These are phyloP conservation scores for Pseudonitzschia multiseries DNA, from an alignment of 108 stramenopile genomes.

Conservation along the genomic window DNA sequence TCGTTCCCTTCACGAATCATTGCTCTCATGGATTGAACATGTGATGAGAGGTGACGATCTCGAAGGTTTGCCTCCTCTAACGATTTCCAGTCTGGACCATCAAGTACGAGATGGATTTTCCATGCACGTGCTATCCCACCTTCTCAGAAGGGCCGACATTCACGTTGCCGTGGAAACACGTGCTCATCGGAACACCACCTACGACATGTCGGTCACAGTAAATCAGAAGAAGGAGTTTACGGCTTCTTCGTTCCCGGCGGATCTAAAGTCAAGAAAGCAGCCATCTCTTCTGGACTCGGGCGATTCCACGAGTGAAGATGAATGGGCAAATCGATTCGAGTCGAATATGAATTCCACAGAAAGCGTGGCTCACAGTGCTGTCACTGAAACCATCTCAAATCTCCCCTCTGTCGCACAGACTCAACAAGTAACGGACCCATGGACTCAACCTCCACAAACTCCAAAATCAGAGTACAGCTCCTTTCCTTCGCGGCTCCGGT, in stretches of 20 bases:
- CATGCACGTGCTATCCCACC: slow-evolving; percentile 80
- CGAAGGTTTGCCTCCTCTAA: slow-evolving; percentile 64
- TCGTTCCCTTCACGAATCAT: slow-evolving; percentile 52
- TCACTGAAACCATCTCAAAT: slow-evolving; percentile 39
- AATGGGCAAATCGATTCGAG: slow-evolving; percentile 24
- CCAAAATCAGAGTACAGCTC: slow-evolving; percentile 18
- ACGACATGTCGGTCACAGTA: slow-evolving; percentile 78
- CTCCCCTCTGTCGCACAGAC: neutral
- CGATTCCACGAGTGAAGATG: slow-evolving; percentile 17
- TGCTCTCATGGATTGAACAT: slow-evolving; percentile 74
- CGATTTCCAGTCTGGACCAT: slow-evolving; percentile 75
- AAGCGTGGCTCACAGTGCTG: slow-evolving; percentile 44
- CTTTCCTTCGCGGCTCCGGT: slow-evolving; percentile 21
- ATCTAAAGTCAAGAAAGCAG: neutral
- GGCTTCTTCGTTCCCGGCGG: neutral
- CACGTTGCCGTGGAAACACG: slow-evolving; percentile 71
- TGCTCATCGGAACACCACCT: slow-evolving; percentile 69
- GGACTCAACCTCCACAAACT: slow-evolving; percentile 12
- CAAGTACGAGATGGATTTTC: slow-evolving; percentile 80
- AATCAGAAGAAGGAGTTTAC: slow-evolving; percentile 21
- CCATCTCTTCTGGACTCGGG: slow-evolving; percentile 26
- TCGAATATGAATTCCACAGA: slow-evolving; percentile 9
- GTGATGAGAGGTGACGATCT: slow-evolving; percentile 57
- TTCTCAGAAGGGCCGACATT: slow-evolving; percentile 75
- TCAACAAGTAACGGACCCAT: neutral